Percentiles rank a stretch among this genome's conserved stretches.
Conservation (phyloP, 495 filamentous ascomycete species). For the Hypoxylon rickii region DNA sequence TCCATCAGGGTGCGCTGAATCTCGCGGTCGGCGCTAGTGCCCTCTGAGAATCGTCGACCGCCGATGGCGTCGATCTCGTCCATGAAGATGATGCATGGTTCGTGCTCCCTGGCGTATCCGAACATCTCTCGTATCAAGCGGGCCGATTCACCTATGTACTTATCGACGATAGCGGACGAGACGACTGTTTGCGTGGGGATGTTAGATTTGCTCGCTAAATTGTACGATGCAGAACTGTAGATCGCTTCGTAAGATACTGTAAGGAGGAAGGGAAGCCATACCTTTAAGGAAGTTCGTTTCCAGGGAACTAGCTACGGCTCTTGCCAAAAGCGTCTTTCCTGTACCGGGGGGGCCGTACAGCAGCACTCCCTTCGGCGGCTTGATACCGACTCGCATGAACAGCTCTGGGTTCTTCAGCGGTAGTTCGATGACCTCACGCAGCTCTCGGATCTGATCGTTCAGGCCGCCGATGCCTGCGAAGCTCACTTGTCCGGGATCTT, state of each 20-base stretch:
- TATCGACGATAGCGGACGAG: conserved; percentile 99
- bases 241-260: background rate
- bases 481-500: conserved; percentile 96
- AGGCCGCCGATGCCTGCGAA: conserved; percentile 99
- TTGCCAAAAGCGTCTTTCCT: conserved; percentile 92
- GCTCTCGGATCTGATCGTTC: conserved; percentile 98
- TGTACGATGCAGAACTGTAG: no score
- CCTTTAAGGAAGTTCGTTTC: conserved; percentile 99
- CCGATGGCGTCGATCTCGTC: conserved; percentile 99
- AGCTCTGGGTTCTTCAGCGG: conserved; percentile 99
- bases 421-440: conserved; percentile 97
- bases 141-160: conserved; percentile 98
- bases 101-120: conserved; percentile 98
- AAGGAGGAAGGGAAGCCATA: conserved; percentile 41
- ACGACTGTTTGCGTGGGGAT: conserved; percentile 65
- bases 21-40: conserved; percentile 96
- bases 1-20: conserved; percentile 99
- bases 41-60: conserved; percentile 95
- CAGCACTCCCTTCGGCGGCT: conserved; percentile 96
- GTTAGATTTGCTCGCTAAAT: conserved; percentile 13
- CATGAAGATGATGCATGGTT: conserved; percentile 99
- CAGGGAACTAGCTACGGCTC: conserved; percentile 94
- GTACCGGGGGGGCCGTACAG: conserved; percentile 98
- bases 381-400: conserved; percentile 96
- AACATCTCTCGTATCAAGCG: conserved; percentile 99